phyloP scores from a whole-genome alignment of 2,329 filamentous ascomycete genomes.

The Penicillium glabrum region DNA sequence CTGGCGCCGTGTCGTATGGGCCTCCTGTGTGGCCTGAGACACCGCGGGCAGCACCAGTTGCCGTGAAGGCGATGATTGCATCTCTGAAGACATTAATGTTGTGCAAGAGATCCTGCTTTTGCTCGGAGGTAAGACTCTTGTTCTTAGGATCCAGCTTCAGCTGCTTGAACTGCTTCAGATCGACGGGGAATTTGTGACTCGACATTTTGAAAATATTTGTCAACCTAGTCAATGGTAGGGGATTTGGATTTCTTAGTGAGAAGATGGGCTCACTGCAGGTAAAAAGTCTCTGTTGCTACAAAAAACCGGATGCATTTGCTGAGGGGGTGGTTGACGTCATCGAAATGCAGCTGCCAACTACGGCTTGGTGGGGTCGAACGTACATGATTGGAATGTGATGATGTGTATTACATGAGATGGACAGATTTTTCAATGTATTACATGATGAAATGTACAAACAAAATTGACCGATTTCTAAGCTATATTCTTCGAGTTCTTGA shows the following conservation, averaged over 20 bases:
- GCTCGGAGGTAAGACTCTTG: slow-evolving; percentile 33
- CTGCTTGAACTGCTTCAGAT: slow-evolving; percentile 36
- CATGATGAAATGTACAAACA: no score
- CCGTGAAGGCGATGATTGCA: slow-evolving; percentile 42
- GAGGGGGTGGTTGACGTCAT: slow-evolving; percentile 15
- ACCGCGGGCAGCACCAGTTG: slow-evolving; percentile 38
- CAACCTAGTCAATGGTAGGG: neutral
- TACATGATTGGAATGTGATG: neutral
- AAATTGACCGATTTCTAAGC: no score
- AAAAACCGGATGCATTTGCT: slow-evolving; percentile 7
- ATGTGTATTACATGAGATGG: neutral
- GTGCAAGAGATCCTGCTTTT: slow-evolving; percentile 37
- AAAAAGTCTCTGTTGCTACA: no score
- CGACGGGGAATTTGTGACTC: slow-evolving; percentile 30
- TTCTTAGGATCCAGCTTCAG: slow-evolving; percentile 36
- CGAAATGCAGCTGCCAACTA: neutral
- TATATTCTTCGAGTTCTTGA: no score
- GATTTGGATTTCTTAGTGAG: neutral
- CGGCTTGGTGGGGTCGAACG: neutral
- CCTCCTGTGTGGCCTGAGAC: slow-evolving; percentile 42
- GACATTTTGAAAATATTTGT: neutral
- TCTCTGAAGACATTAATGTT: slow-evolving; percentile 42
- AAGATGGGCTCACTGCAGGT: no score
- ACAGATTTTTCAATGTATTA: no score
- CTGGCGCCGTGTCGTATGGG: slow-evolving; percentile 41